Conservation (phyloP, 495 filamentous ascomycete genomes). For the Aspergillus cristatus region DNA sequence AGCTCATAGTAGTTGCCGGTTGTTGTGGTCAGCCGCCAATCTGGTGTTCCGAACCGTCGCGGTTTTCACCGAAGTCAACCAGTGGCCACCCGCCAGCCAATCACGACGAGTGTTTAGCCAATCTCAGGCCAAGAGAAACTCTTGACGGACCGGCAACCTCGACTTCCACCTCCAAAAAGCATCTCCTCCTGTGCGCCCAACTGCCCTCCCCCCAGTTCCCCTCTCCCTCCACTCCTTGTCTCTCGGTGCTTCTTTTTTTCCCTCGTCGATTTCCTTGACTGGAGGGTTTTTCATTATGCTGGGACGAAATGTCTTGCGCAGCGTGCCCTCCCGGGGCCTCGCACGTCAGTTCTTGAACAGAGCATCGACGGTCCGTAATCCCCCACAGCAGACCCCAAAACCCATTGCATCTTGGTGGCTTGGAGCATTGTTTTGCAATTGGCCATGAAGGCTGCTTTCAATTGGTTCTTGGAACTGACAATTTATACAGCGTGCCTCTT, state of each 20-base stretch:
- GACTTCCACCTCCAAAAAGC: conserved; percentile 24
- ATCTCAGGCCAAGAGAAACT: conserved; percentile 33
- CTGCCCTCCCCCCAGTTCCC: conserved; percentile 19
- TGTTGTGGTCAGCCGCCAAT: conserved; percentile 1
- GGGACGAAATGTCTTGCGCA: conserved; percentile 74
- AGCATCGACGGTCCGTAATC: conserved; percentile 38
- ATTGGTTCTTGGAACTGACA: conserved; percentile 15
- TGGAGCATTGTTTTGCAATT: conserved; percentile 23
- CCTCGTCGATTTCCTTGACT: conserved; percentile 13
- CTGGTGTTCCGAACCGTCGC: conserved; percentile 27
- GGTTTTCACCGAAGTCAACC: conserved; percentile 31
- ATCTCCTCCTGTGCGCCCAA: conserved; percentile 26
- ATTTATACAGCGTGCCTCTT: conserved; percentile 33
- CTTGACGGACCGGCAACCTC: conserved; percentile 31
- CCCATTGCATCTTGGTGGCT: conserved; percentile 22
- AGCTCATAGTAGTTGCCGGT: too few species aligned
- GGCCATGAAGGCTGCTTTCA: not conserved
- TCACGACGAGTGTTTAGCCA: conserved; percentile 34
- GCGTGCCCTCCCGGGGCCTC: conserved; percentile 67
- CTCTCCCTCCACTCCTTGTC: conserved; percentile 21
- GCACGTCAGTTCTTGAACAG: conserved; percentile 43
- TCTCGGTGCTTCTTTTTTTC: conserved; percentile 23
- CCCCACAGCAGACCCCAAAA: conserved; percentile 10
- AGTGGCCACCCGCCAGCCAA: conserved; percentile 21
- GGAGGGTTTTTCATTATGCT: conserved; percentile 59